Conservation (phyloP, 2,329 filamentous ascomycete species). For the Macrophomina tecta region DNA sequence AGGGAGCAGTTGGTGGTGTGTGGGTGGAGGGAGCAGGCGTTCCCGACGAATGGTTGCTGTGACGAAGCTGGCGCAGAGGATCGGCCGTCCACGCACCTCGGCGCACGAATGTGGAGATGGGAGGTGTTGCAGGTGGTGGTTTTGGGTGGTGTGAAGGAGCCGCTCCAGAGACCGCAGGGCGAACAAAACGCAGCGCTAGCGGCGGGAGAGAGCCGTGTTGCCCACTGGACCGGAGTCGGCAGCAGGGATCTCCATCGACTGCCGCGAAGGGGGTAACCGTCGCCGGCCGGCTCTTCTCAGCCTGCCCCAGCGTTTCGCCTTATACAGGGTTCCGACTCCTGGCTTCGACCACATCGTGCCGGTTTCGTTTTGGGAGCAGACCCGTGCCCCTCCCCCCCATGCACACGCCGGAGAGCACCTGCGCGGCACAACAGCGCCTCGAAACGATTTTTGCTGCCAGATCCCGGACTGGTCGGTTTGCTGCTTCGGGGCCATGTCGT, state of each 20-base stretch:
- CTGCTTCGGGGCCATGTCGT: neutral
- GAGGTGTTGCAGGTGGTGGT: conserved; percentile 1
- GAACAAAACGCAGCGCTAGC: conserved; percentile 22
- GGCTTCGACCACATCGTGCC: neutral
- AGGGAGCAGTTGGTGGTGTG: neutral
- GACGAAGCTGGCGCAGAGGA: neutral
- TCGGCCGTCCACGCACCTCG: neutral
- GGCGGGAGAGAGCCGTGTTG: conserved; percentile 22
- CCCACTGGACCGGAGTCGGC: neutral
- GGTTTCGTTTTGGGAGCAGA: neutral
- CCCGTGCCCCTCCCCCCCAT: too few species aligned
- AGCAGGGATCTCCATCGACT: neutral
- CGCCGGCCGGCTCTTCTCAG: neutral
- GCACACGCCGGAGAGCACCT: too few species aligned
- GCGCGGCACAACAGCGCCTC: neutral
- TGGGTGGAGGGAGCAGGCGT: neutral
- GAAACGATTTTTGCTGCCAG: neutral
- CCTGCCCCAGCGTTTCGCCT: conserved; percentile 15
- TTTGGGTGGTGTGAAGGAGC: neutral
- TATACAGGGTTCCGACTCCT: conserved; percentile 13
- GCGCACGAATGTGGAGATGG: neutral
- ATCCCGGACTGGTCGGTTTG: neutral
- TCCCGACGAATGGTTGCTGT: neutral
- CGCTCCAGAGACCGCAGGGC: neutral
- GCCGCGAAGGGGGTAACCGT: neutral